These are phyloP conservation scores for Pleurotus ostreatus DNA, from an alignment of 768 basidiomycete species.

Conservation along the genomic window DNA sequence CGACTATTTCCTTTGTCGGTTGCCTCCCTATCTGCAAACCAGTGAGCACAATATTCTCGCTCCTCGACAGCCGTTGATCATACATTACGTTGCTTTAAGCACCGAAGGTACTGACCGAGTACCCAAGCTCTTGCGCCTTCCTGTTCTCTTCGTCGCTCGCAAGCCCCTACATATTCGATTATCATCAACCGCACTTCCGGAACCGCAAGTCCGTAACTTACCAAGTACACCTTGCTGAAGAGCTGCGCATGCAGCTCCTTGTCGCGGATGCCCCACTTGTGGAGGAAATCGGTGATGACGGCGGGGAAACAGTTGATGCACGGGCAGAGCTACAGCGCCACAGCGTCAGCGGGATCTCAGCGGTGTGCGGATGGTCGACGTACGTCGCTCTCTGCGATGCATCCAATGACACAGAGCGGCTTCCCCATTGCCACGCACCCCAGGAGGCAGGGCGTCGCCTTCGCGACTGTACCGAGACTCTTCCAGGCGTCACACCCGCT, in stretches of 20 bases:
- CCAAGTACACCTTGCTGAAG: not conserved
- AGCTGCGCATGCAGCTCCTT: not conserved
- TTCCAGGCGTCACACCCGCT: not conserved
- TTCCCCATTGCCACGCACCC: not conserved
- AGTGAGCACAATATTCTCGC: too few relatives aligned
- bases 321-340: not conserved
- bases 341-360: too few relatives aligned
- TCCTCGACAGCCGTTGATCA: too few relatives aligned
- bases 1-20: too few relatives aligned
- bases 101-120: not conserved
- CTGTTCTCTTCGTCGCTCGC: not conserved
- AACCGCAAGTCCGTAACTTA: not conserved
- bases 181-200: not conserved
- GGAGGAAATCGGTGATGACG: not conserved
- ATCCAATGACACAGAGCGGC: not conserved
- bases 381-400: not conserved
- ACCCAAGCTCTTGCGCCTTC: not conserved
- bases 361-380: not conserved
- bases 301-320: not conserved
- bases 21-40: too few relatives aligned
- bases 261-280: not conserved
- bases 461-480: not conserved
- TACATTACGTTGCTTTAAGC: too few relatives aligned
- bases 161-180: not conserved
- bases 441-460: not conserved